phyloP scores from a whole-genome alignment of 1,139 yeast genomes.

The Dujonia santamariae region DNA sequence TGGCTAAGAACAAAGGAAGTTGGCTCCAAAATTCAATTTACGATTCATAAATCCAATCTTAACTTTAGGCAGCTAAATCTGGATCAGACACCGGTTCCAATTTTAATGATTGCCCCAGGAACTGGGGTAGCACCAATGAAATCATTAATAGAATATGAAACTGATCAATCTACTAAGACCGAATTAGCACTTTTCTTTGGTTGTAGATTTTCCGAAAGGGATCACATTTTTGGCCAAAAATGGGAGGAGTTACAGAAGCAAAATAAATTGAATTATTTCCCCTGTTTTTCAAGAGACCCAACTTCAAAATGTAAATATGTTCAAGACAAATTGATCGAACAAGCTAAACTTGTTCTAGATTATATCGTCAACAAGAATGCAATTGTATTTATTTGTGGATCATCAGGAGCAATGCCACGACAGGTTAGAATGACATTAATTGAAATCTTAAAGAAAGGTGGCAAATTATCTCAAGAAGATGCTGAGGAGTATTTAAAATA shows the following conservation, averaged over 20 bases:
- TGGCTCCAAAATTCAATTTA: conserved; percentile 53
- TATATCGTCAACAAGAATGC: conserved; percentile 56
- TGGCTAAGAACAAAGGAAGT: conserved; percentile 56
- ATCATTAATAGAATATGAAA: conserved; percentile 45
- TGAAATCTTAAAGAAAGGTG: conserved; percentile 51
- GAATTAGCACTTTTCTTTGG: conserved; percentile 67
- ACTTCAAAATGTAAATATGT: conserved; percentile 53
- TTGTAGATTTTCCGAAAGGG: conserved; percentile 64
- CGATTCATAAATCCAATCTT: conserved; percentile 50
- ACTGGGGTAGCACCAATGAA: conserved; percentile 93
- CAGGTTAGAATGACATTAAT: conserved; percentile 77
- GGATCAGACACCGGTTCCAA: conserved; percentile 41
- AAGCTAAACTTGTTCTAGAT: conserved; percentile 46
- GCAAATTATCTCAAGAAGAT: conserved; percentile 33
- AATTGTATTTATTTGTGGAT: conserved; percentile 78
- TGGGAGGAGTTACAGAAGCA: conserved; percentile 42
- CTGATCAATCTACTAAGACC: conserved; percentile 8
- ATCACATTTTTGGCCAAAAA: conserved; percentile 58
- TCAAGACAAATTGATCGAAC: conserved; percentile 62
- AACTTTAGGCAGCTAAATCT: too few relatives aligned
- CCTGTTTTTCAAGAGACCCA: conserved; percentile 64
- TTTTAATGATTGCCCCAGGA: conserved; percentile 81
- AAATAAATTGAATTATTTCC: conserved; percentile 38
- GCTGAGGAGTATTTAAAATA: conserved; percentile 50
- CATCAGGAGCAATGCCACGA: conserved; percentile 93